A percentile compares a stretch with the other conserved stretches of the same genome.
phyloP scores from a whole-genome alignment of 2,329 filamentous ascomycete species.

The Colletotrichum kahawae region DNA sequence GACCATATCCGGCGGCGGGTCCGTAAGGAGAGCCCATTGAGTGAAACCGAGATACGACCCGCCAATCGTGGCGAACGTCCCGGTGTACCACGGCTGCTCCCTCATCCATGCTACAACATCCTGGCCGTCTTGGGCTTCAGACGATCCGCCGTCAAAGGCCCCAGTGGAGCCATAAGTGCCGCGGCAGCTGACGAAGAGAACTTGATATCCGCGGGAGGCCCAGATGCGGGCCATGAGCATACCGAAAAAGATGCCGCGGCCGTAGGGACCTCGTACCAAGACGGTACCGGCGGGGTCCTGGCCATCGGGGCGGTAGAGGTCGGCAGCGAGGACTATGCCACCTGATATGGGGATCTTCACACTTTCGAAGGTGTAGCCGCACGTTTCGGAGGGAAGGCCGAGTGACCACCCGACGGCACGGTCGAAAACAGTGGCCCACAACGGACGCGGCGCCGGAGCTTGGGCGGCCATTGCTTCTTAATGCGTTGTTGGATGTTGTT shows the following conservation, averaged over 20 bases:
- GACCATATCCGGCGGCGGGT: constrained; percentile 24
- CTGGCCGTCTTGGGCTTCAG: constrained; percentile 22
- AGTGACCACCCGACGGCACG: background rate
- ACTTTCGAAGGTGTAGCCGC: constrained; percentile 7
- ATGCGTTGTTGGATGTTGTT: background rate
- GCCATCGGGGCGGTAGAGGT: constrained; percentile 26
- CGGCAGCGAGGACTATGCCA: constrained; percentile 28
- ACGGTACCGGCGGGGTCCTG: constrained; percentile 16
- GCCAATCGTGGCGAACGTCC: constrained; percentile 25
- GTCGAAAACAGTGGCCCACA: background rate
- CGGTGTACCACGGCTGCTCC: constrained; percentile 26
- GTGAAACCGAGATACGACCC: constrained; percentile 24
- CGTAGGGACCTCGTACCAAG: constrained; percentile 22
- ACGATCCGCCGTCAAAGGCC: background rate
- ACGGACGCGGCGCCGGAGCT: background rate
- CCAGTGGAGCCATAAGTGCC: constrained; percentile 13
- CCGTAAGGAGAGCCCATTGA: constrained; percentile 25
- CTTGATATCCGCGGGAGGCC: constrained; percentile 27
- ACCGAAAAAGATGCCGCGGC: background rate
- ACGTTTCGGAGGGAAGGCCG: constrained; percentile 16
- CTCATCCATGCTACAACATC: constrained; percentile 26
- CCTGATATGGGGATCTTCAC: constrained; percentile 19
- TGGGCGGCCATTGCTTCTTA: background rate
- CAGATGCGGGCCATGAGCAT: constrained; percentile 19
- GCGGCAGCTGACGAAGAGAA: constrained; percentile 25